Evolutionary conservation across 345 rosid species (phyloP), one percentile per base, ranked within the genome.

Genomic region (Eucalyptus marginata): DNA sequence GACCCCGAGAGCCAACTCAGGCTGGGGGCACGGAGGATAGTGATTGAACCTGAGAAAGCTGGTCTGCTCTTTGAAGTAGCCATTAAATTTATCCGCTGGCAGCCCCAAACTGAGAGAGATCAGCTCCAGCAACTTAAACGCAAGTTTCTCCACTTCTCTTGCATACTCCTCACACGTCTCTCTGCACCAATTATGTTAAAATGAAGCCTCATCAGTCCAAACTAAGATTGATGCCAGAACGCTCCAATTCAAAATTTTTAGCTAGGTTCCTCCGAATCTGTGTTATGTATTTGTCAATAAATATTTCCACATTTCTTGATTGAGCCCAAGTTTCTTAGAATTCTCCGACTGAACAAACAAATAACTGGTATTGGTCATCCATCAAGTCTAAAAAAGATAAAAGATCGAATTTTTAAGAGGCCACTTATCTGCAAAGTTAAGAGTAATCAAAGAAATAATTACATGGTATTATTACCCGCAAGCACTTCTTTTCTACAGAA

Each of bases 1-100:
- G 15, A 96, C 96, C 7, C 99, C 99, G 25, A 96, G 95, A 76
- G 99, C 98, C 87, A 97, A 95, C 83, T 94, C 94, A 3, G 99
- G 98, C 51, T 90, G 90, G 17, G 98, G 98, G 68, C 99, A 96
- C 13, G 98, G 94, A 52, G 99, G 99, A 89, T 96, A 96, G 92
- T 93, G 93, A 86, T 97, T 96, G 47, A 96, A 87, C 92, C 99
- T 90, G 33, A 95, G 40, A 50, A 95, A 92, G 90, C 94, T 93
- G 25, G 91, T 94, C 88, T 97, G 97, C 36, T 95, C 97, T 58
- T 93, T 90, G 91, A 96, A 96, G 92, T 86, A 94, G 88, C 93
- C 93, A 29, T 88, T 87, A 14, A 97, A 91, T 79, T 93, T 86
- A 59, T 95, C 91, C 58, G 91, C 88, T 0, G 93, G 58, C 86